Conservation (phyloP, 768 basidiomycete species). For the Nevesoporus exiguus region DNA sequence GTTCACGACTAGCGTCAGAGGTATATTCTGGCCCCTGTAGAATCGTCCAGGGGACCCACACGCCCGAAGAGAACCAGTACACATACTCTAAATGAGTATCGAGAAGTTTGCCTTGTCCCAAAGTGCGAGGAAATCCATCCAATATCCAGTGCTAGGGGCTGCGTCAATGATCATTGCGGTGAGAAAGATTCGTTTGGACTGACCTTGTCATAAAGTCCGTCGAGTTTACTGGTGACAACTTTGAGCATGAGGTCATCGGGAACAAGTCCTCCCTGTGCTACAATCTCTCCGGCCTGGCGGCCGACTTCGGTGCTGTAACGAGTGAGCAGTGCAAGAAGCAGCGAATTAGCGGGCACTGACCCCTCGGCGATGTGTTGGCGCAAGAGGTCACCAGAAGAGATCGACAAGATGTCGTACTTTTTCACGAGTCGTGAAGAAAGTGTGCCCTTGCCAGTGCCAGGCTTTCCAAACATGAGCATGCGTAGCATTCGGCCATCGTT, state of each 20-base stretch:
- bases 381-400: slow-evolving; percentile 84
- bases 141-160: slow-evolving; percentile 76
- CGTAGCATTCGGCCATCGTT: slow-evolving; percentile 33
- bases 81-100: slow-evolving; percentile 71
- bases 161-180: neutral
- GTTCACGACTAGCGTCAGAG: slow-evolving; percentile 80
- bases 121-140: slow-evolving; percentile 89
- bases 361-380: slow-evolving; percentile 76
- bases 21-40: slow-evolving; percentile 54
- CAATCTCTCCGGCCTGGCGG: slow-evolving; percentile 67
- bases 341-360: slow-evolving; percentile 1
- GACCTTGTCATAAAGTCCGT: slow-evolving; percentile 64
- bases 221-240: slow-evolving; percentile 70
- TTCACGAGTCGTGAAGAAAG: slow-evolving; percentile 69
- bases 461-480: slow-evolving; percentile 59
- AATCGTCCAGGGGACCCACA: neutral
- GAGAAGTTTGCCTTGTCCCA: slow-evolving; percentile 77
- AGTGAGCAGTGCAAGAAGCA: neutral
- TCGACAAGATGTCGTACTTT: slow-evolving; percentile 73
- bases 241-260: slow-evolving; percentile 79
- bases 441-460: slow-evolving; percentile 82
- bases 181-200: neutral
- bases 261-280: slow-evolving; percentile 73
- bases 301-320: slow-evolving; percentile 64
- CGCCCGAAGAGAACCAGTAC: neutral